Percentiles rank a stretch among this genome's conserved stretches.
Conservation (phyloP, 2,329 filamentous ascomycete genomes). For the Diplodia seriata region DNA sequence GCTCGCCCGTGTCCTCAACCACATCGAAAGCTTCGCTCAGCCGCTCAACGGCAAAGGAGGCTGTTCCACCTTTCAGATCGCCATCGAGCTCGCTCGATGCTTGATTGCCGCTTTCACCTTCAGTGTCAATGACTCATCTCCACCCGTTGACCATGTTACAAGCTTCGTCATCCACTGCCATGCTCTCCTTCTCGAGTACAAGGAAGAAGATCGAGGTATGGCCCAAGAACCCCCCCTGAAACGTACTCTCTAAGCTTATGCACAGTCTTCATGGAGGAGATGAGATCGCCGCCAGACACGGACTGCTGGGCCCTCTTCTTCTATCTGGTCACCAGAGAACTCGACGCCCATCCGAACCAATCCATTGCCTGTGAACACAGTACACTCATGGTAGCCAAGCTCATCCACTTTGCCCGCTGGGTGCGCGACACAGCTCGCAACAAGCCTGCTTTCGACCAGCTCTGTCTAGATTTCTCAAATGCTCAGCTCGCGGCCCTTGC, state of each 20-base stretch:
- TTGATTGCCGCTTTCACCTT: neutral
- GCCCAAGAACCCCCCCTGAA: neutral
- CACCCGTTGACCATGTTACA: neutral
- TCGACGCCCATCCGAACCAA: neutral
- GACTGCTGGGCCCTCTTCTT: conserved; percentile 3
- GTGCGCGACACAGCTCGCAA: neutral
- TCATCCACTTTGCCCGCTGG: neutral
- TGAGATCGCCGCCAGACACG: neutral
- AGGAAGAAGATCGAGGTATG: neutral
- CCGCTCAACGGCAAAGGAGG: neutral
- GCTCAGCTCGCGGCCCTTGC: neutral
- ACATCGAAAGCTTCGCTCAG: neutral
- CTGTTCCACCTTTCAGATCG: conserved; percentile 2
- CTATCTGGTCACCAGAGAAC: neutral
- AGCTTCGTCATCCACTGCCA: neutral
- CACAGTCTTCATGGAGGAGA: neutral
- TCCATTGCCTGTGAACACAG: conserved; percentile 11
- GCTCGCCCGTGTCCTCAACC: conserved; percentile 10
- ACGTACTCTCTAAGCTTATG: neutral
- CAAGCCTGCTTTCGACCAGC: neutral
- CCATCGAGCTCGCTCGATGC: conserved; percentile 12
- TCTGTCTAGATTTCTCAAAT: neutral
- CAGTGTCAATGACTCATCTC: neutral
- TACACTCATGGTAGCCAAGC: neutral
- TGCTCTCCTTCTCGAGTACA: neutral